phyloP scores from a whole-genome alignment of 495 filamentous ascomycete genomes.

The Penicillium coprophilum region DNA sequence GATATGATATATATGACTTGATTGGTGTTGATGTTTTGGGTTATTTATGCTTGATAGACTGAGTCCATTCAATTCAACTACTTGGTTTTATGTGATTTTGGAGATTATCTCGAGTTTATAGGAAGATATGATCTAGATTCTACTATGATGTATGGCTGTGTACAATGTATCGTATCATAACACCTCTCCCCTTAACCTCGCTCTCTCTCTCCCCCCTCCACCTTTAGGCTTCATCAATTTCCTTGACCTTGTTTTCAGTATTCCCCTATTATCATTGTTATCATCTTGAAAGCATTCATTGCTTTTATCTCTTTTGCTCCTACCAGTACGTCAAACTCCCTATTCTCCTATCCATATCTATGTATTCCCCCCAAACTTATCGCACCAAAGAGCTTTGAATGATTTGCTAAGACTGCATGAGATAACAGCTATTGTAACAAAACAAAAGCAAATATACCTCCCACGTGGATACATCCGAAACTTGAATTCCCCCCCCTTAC shows the following conservation, averaged over 20 bases:
- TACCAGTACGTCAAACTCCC: constrained; percentile 15
- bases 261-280: background rate
- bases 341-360: background rate
- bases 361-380: background rate
- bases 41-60: too few relatives aligned
- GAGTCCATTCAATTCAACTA: too few relatives aligned
- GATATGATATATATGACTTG: too few relatives aligned
- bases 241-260: background rate
- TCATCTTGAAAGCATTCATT: background rate
- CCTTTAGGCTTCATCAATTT: constrained; percentile 2
- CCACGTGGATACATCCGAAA: constrained; percentile 1
- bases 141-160: background rate
- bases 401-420: background rate
- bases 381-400: background rate
- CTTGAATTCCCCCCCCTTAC: background rate
- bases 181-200: background rate
- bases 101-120: too few relatives aligned
- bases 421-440: constrained; percentile 1
- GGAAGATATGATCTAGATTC: too few relatives aligned
- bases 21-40: too few relatives aligned
- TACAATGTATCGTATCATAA: background rate
- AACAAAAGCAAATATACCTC: constrained; percentile 4
- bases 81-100: too few relatives aligned
- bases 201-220: background rate
- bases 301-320: background rate